phyloP scores from a whole-genome alignment of 495 filamentous ascomycete genomes.

The Parathielavia appendiculata region DNA sequence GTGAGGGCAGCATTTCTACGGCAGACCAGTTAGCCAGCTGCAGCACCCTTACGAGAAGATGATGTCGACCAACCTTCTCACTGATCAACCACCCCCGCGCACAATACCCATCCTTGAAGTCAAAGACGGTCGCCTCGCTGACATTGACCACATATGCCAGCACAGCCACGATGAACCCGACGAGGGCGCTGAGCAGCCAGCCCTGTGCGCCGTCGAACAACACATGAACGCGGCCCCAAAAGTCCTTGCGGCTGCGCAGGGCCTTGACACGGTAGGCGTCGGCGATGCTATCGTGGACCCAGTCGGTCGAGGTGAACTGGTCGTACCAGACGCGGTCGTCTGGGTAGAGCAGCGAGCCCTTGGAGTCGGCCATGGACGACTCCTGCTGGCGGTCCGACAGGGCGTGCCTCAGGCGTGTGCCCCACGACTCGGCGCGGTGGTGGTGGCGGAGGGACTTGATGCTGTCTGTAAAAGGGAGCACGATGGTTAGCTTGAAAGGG shows the following conservation, averaged over 20 bases:
- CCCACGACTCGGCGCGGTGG: conserved; percentile 60
- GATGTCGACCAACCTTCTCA: conserved; percentile 49
- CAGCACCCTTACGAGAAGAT: not conserved
- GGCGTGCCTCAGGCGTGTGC: conserved; percentile 48
- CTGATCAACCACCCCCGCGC: conserved; percentile 62
- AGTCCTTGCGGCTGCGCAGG: conserved; percentile 73
- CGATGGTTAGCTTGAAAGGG: not conserved
- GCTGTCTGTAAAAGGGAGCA: conserved; percentile 26
- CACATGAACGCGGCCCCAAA: conserved; percentile 69
- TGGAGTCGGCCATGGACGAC: conserved; percentile 51
- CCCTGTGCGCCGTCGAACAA: conserved; percentile 87
- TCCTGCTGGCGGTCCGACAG: conserved; percentile 40
- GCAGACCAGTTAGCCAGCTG: conserved; percentile 16
- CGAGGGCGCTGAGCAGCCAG: conserved; percentile 89
- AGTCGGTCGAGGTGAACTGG: conserved; percentile 97
- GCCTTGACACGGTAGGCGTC: conserved; percentile 85
- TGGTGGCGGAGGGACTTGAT: conserved; percentile 57
- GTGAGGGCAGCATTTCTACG: conserved; percentile 64
- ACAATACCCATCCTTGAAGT: conserved; percentile 89
- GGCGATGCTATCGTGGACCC: conserved; percentile 96
- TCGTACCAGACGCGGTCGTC: conserved; percentile 98
- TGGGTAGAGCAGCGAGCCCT: conserved; percentile 52
- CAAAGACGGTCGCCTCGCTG: conserved; percentile 76
- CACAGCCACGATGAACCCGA: conserved; percentile 78
- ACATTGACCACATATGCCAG: conserved; percentile 88